Conservation (phyloP, 2,329 filamentous ascomycete species). For the Zymoseptoria pseudotritici region DNA sequence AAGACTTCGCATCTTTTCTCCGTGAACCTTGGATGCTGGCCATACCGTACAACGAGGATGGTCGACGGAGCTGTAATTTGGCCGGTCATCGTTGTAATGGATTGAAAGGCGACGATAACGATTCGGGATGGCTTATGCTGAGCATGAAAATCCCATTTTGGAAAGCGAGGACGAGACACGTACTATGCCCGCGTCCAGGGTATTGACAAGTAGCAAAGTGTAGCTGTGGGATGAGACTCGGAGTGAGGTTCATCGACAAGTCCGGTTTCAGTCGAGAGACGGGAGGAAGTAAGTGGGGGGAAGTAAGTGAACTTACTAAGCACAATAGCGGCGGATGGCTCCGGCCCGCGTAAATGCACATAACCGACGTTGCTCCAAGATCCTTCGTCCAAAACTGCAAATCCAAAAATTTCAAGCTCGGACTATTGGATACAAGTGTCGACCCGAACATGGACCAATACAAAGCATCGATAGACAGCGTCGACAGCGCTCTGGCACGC, state of each 20-base stretch:
- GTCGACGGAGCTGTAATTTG: not conserved
- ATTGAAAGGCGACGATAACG: not conserved
- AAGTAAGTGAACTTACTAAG: not conserved
- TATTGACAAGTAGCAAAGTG: not conserved
- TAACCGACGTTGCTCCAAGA: not conserved
- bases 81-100: not conserved
- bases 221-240: no score
- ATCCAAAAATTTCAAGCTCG: slow-evolving; percentile 3
- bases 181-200: not conserved
- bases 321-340: not conserved
- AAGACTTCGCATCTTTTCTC: not conserved
- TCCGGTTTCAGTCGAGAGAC: not conserved
- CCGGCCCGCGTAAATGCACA: not conserved
- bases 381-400: not conserved
- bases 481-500: slow-evolving; percentile 25
- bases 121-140: not conserved
- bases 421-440: not conserved
- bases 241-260: not conserved
- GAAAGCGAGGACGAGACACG: not conserved
- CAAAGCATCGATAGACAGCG: slow-evolving; percentile 22
- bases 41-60: not conserved
- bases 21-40: not conserved
- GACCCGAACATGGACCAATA: slow-evolving; percentile 23
- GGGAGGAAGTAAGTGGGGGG: no score
- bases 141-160: not conserved